Percentiles rank a stretch among this genome's conserved stretches.
phyloP scores from a whole-genome alignment of 495 filamentous ascomycete species.

The Oleoguttula mirabilis region DNA sequence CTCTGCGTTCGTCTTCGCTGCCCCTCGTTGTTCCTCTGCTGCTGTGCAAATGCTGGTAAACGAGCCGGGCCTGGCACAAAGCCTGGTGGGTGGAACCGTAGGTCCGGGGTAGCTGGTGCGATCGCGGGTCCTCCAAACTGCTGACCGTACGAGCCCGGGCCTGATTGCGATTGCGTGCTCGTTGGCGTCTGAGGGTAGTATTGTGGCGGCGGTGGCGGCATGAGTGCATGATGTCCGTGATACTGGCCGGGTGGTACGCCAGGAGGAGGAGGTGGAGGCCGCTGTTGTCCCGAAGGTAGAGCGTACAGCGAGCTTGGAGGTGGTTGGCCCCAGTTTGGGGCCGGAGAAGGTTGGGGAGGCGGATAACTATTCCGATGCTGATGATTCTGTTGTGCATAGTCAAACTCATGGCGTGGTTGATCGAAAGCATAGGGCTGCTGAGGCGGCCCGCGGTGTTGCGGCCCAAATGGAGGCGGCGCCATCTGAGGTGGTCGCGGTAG shows the following conservation, averaged over 20 bases:
- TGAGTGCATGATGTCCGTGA: background rate
- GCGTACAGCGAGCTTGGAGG: constrained; percentile 7
- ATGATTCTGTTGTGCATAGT: constrained; percentile 1
- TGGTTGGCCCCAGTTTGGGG: background rate
- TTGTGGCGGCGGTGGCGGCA: background rate
- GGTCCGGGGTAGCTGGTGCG: constrained; percentile 13
- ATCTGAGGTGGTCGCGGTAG: background rate
- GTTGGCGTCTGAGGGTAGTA: background rate
- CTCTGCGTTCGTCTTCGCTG: constrained; percentile 4
- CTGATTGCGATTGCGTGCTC: background rate
- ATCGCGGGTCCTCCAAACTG: constrained; percentile 15
- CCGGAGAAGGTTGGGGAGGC: constrained; percentile 1
- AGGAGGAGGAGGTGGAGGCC: background rate
- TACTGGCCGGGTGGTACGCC: constrained; percentile 4
- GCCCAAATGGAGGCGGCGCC: background rate
- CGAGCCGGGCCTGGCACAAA: constrained; percentile 1
- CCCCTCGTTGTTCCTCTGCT: background rate
- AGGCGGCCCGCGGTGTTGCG: too few species aligned
- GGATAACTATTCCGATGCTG: constrained; percentile 16
- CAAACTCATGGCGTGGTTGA: too few species aligned
- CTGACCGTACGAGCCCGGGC: background rate
- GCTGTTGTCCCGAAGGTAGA: constrained; percentile 1
- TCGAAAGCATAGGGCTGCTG: too few species aligned
- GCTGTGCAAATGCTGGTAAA: constrained; percentile 20
- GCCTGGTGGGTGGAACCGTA: constrained; percentile 1